A percentile compares a stretch with the other conserved stretches of the same genome.
phyloP scores from a whole-genome alignment of 768 basidiomycete genomes.

The Xerocomus spinulosus region DNA sequence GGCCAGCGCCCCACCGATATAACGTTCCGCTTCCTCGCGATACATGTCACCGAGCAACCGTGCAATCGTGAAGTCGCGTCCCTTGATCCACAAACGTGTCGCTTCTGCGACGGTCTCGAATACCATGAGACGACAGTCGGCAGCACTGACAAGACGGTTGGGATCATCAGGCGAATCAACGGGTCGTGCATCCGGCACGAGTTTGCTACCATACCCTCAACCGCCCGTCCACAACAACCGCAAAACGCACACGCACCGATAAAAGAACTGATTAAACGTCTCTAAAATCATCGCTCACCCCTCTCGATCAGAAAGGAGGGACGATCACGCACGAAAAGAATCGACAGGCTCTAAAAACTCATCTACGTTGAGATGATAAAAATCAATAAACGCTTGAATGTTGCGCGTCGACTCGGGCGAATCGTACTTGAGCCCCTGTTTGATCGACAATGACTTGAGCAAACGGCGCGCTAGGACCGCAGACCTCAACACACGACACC shows the following conservation, averaged over 20 bases:
- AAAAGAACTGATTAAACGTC: slow-evolving; percentile 93
- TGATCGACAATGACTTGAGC: slow-evolving; percentile 85
- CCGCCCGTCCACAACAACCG: neutral
- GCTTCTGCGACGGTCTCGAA: slow-evolving; percentile 86
- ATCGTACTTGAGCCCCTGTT: slow-evolving; percentile 93
- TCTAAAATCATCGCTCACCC: slow-evolving; percentile 38
- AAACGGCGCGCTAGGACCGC: slow-evolving; percentile 39
- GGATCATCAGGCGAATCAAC: slow-evolving; percentile 70
- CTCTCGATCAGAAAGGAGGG: neutral
- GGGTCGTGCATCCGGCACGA: slow-evolving; percentile 79
- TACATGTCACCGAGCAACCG: slow-evolving; percentile 79
- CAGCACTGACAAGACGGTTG: slow-evolving; percentile 76
- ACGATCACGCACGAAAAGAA: slow-evolving; percentile 66
- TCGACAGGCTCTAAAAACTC: slow-evolving; percentile 82
- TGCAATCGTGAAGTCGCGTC: slow-evolving; percentile 82
- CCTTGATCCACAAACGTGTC: slow-evolving; percentile 94
- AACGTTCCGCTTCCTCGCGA: slow-evolving; percentile 62
- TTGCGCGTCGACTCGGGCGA: slow-evolving; percentile 77
- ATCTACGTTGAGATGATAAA: slow-evolving; percentile 77
- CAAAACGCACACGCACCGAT: slow-evolving; percentile 41
- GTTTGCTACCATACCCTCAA: slow-evolving; percentile 51
- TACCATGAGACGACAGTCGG: slow-evolving; percentile 94
- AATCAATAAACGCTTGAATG: slow-evolving; percentile 84
- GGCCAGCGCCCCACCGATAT: slow-evolving; percentile 74
- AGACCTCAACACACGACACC: slow-evolving; percentile 1